Evolutionary conservation across 371 early-diverging fungal genomes (phyloP), one percentile per base, ranked within the genome.

Genomic region (Sporodiniella umbellata): DNA sequence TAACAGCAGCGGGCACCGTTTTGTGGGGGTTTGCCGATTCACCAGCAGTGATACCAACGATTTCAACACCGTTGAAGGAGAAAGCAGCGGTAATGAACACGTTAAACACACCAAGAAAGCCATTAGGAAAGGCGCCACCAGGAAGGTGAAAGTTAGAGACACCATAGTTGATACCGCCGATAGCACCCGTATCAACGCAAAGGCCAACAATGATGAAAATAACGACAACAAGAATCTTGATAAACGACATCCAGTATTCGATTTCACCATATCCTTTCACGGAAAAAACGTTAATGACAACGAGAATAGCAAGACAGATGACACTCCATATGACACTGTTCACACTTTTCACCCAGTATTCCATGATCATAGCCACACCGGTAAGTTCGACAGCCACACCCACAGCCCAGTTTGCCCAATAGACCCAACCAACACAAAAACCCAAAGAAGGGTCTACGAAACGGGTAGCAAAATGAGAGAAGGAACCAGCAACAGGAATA

Each of bases 371-470:
- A 12, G 86, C 86, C n/a, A 81, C 81, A 30, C 88, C 91, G 0
- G 84, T 79, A 22, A 90, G 62, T 58, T 92, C 92, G 2, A 84
- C 80, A 3, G 88, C 87, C 2, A 86, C 81, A 8, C 87, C 82
- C 1, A 91, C 75, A 39, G 89, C 79, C 90, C 91, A 90, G 56
- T 85, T 85, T 42, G 79, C 68, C 84, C 90, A 92, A 66, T 91
- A 85, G 51, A 78, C 45, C 83, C 84, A 85, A 6, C 86, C 85
- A 25, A 89, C 66, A 14, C 84, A 82, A 63, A 89, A 89, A 0
- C 86, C 88, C 14, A 88, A 74, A 0, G 89, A 79, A 0, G 85
- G 86, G 53, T 91, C 92, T 14, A 83, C 80, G 53, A 90, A 93
- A 3, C 91, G 84, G 4, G 77, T 72, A 6, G 87, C 91, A 67